A percentile compares a stretch with the other conserved stretches of the same genome.
phyloP scores from a whole-genome alignment of 1,139 yeast genomes.

The Meyerozyma smithsonii region DNA sequence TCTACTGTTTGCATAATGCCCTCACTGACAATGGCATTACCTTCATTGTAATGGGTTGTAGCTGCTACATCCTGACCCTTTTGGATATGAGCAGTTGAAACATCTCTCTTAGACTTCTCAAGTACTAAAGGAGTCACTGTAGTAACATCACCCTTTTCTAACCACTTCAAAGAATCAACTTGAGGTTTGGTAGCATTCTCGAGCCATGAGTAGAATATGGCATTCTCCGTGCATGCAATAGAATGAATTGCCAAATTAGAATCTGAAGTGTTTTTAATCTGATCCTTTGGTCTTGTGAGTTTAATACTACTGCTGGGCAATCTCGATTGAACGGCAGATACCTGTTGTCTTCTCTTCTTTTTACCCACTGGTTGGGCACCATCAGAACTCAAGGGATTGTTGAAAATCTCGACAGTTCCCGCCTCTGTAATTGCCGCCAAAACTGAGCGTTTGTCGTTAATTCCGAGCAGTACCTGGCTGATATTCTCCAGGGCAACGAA shows the following conservation, averaged over 20 bases:
- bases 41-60: constrained; percentile 63
- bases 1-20: constrained; percentile 56
- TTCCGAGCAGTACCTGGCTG: constrained; percentile 33
- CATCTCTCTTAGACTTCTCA: constrained; percentile 34
- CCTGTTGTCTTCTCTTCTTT: constrained; percentile 34
- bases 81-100: constrained; percentile 31
- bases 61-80: constrained; percentile 73
- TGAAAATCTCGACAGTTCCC: constrained; percentile 64
- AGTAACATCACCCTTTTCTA: constrained; percentile 24
- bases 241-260: constrained; percentile 39
- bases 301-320: constrained; percentile 40
- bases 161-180: constrained; percentile 59
- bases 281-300: constrained; percentile 40
- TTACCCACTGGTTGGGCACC: constrained; percentile 17
- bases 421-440: constrained; percentile 61
- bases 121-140: constrained; percentile 26
- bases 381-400: constrained; percentile 40
- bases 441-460: constrained; percentile 31
- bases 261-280: constrained; percentile 29
- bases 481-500: constrained; percentile 67
- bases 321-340: constrained; percentile 38
- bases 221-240: constrained; percentile 31
- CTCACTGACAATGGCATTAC: constrained; percentile 57
- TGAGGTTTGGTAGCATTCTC: constrained; percentile 65
- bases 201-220: constrained; percentile 58